A percentile compares a stretch with the other conserved stretches of the same genome.
These are phyloP conservation scores for Populus hybrid DNA, from an alignment of 441 rosid genomes.

Conservation along the genomic window DNA sequence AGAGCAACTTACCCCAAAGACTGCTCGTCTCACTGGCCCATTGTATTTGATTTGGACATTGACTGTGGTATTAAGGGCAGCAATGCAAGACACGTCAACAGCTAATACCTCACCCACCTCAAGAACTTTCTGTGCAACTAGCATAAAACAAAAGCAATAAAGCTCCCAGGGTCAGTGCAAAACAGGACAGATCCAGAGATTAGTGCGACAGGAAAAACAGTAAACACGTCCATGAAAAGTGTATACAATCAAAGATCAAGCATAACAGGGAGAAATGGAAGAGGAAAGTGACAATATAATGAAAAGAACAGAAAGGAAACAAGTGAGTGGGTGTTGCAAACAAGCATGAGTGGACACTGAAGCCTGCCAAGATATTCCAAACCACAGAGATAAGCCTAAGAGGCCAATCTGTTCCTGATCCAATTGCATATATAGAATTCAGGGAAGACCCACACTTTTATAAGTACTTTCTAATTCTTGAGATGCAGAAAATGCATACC, in stretches of 20 bases:
- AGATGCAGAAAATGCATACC: conserved; percentile 47
- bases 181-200: background rate
- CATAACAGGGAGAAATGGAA: background rate
- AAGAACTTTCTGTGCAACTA: conserved; percentile 91
- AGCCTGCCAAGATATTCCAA: conserved; percentile 2
- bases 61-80: conserved; percentile 67
- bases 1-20: conserved; percentile 68
- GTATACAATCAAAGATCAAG: background rate
- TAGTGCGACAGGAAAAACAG: background rate
- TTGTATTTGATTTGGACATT: conserved; percentile 80
- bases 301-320: background rate
- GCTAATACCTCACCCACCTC: conserved; percentile 88
- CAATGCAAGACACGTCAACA: conserved; percentile 85
- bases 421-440: background rate
- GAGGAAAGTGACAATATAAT: background rate
- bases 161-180: conserved; percentile 13
- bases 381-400: conserved; percentile 3
- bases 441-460: background rate
- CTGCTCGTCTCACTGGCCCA: conserved; percentile 79
- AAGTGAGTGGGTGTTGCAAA: conserved; percentile 1
- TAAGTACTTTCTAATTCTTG: background rate
- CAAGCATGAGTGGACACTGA: background rate
- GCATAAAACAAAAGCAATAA: conserved; percentile 20
- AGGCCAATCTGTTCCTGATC: background rate
- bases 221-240: background rate